Conservation (phyloP, 345 rosid genomes). For the Bruguiera sexangula region DNA sequence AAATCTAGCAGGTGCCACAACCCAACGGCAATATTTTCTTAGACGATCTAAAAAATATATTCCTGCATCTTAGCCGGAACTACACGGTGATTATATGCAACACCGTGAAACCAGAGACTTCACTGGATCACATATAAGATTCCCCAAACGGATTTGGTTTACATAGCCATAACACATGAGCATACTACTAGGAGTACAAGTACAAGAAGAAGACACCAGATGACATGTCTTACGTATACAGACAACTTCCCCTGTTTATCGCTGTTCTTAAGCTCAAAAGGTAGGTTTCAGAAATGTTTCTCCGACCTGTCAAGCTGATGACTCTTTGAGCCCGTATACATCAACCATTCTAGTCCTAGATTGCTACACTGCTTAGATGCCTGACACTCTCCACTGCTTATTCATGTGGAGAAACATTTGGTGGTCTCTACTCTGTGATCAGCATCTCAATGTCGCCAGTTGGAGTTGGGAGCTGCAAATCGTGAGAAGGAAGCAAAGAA, state of each 20-base stretch:
- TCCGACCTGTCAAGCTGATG: not conserved
- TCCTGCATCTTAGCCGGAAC: no score
- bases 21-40: no score
- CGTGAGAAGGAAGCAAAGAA: not conserved
- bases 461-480: constrained; percentile 43
- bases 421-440: constrained; percentile 38
- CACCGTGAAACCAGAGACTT: no score
- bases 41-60: no score
- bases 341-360: not conserved
- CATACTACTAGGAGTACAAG: not conserved
- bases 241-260: not conserved
- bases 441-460: constrained; percentile 39
- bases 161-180: not conserved
- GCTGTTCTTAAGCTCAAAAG: not conserved
- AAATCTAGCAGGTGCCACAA: no score
- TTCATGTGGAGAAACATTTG: constrained; percentile 4
- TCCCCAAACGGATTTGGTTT: not conserved
- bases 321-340: constrained; percentile 18
- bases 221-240: not conserved
- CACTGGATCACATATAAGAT: not conserved
- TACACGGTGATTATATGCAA: no score
- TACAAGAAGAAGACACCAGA: not conserved
- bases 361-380: not conserved
- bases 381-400: not conserved
- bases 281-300: not conserved